Conservation (phyloP, 495 filamentous ascomycete genomes). For the Schizothecium vesticola region DNA sequence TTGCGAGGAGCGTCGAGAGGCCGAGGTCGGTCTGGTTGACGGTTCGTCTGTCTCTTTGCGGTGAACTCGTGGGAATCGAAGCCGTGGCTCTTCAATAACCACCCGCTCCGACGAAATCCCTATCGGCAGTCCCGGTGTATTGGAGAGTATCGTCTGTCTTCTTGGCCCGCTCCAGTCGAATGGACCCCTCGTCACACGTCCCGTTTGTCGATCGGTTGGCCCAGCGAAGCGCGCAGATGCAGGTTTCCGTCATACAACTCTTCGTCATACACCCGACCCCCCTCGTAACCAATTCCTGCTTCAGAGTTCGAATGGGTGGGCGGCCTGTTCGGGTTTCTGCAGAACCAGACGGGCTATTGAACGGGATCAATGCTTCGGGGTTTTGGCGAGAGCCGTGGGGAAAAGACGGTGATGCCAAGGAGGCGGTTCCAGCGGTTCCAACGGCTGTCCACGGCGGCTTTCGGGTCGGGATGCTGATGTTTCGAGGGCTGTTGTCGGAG, state of each 20-base stretch:
- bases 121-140: not conserved
- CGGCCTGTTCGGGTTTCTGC: constrained; percentile 14
- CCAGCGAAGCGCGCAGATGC: constrained; percentile 8
- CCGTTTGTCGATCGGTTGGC: constrained; percentile 10
- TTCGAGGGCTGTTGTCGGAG: constrained; percentile 24
- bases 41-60: constrained; percentile 8
- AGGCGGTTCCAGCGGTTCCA: constrained; percentile 11
- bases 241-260: constrained; percentile 4
- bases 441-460: not conserved
- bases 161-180: not conserved
- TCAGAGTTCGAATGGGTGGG: constrained; percentile 2
- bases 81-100: constrained; percentile 2
- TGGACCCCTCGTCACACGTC: not conserved
- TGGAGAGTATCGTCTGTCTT: not conserved
- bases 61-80: not conserved
- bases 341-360: constrained; percentile 9
- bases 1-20: not conserved
- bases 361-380: constrained; percentile 17
- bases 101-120: not conserved
- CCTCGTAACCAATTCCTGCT: not conserved
- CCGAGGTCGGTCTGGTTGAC: not conserved
- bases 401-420: constrained; percentile 3
- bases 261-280: constrained; percentile 8
- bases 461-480: constrained; percentile 2
- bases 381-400: constrained; percentile 6